phyloP scores from a whole-genome alignment of 345 rosid genomes.

The Heritiera fomes region DNA sequence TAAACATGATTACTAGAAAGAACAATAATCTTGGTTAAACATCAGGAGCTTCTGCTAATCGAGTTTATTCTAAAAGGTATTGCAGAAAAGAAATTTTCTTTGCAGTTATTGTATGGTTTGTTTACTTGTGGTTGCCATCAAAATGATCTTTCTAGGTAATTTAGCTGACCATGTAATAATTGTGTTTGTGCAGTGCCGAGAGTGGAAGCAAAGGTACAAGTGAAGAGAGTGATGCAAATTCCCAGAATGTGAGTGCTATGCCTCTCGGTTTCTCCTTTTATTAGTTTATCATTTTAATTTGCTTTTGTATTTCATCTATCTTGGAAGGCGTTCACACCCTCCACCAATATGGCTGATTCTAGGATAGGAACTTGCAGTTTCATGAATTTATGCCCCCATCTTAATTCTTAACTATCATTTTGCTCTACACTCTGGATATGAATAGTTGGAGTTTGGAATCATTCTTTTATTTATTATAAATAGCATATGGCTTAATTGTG shows the following conservation, averaged over 20 bases:
- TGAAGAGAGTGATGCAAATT: no score
- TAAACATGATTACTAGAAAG: constrained; percentile 88
- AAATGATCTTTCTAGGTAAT: background rate
- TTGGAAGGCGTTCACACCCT: background rate
- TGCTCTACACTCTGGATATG: background rate
- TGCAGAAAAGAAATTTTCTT: constrained; percentile 8
- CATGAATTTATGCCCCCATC: background rate
- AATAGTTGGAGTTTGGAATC: background rate
- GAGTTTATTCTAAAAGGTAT: constrained; percentile 85
- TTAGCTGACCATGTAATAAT: constrained; percentile 28
- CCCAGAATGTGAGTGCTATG: no score
- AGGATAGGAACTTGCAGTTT: constrained; percentile 6
- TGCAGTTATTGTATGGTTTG: background rate
- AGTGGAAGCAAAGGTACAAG: no score
- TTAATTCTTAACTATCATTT: background rate
- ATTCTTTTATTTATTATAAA: background rate
- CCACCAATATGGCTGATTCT: background rate
- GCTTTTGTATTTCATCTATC: no score
- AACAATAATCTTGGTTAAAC: constrained; percentile 67
- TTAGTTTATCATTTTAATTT: no score
- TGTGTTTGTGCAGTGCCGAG: no score
- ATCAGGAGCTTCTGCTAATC: constrained; percentile 78
- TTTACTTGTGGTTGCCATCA: constrained; percentile 3
- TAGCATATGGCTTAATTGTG: background rate
- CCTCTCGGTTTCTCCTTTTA: no score